Evolutionary conservation across 257 asterid genomes (phyloP), one percentile per base, ranked within the genome.

Genomic region (Voacanga thouarsii): DNA sequence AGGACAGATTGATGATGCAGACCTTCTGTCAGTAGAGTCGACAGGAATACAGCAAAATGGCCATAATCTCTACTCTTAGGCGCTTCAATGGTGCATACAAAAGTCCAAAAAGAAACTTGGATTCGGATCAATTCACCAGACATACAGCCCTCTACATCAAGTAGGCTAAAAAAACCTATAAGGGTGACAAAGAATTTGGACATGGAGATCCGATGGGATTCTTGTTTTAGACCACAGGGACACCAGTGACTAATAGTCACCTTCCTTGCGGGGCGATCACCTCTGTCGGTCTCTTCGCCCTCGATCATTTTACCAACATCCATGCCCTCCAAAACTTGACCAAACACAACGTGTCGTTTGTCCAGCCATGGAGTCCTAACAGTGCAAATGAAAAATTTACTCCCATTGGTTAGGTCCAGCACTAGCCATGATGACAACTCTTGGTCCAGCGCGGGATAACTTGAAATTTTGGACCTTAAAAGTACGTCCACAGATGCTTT

Each of bases 321-420:
- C 97, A 95, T 87, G 77, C 99, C 99, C 80, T 95, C 98, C 80
- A 95, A 65, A 67, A 95, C 98, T 87, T 95, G 99, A 84, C 99
- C 99, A 53, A 95, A 95, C 77, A 95, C 99, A 33, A 93, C 98
- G 71, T 95, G 99, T 85, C 85, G 90, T 78, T 83, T 64, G 82
- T 95, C 99, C 80, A 95, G 86, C 99, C 99, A 95, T 4, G 96
- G 82, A 26, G 99, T 95, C 99, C 93, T 89, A 80, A 86, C 91
- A 69, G 97, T 93, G 85, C 98, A 95, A 78, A 95, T 90, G 90
- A 95, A 95, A 81, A 95, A 95, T 74, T 95, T 98, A 89, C 99
- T 95, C 79, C 99, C 99, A 57, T 95, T 95, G 87, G 99, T 95
- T 86, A 72, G 98, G 94, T 63, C 99, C 99, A 77, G 98, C 98